Evolutionary conservation across 2,329 filamentous ascomycete species (phyloP).

Genomic region (Sclerotinia trifoliorum): DNA sequence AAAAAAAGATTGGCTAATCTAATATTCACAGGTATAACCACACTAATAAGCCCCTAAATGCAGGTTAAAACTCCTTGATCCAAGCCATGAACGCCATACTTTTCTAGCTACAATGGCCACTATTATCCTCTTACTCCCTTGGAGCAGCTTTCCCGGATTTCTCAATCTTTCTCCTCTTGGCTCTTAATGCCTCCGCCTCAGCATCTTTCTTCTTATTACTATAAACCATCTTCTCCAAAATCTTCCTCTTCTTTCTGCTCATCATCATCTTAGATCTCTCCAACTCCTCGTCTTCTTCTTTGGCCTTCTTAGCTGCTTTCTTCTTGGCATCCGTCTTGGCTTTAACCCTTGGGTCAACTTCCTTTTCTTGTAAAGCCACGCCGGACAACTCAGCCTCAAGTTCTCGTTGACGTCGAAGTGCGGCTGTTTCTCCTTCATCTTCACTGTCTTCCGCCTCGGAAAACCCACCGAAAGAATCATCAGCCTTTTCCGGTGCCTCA

Average conservation of each 20-base stretch:
- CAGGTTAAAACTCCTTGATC: slow-evolving; percentile 22
- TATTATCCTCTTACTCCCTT: slow-evolving; percentile 25
- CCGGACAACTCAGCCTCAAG: slow-evolving; percentile 89
- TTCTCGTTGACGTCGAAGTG: slow-evolving; percentile 77
- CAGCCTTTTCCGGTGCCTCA: slow-evolving; percentile 40
- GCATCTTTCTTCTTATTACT: slow-evolving; percentile 90
- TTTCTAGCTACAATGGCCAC: slow-evolving; percentile 25
- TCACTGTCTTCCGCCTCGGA: slow-evolving; percentile 48
- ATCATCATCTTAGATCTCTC: slow-evolving; percentile 98
- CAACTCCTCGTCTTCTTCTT: slow-evolving; percentile 79
- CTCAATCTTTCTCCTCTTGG: slow-evolving; percentile 89
- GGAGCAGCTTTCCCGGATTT: slow-evolving; percentile 43
- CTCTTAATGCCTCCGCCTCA: slow-evolving; percentile 81
- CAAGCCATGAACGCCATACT: slow-evolving; percentile 31
- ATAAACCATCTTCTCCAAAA: slow-evolving; percentile 97
- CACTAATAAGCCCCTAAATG: slow-evolving; percentile 19
- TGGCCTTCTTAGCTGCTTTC: slow-evolving; percentile 66
- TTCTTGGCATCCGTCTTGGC: slow-evolving; percentile 69
- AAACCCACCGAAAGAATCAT: slow-evolving; percentile 39
- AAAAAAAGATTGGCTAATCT: slow-evolving; percentile 19
- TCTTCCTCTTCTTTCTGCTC: slow-evolving; percentile 94
- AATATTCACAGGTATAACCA: slow-evolving; percentile 18
- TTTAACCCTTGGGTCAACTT: slow-evolving; percentile 55
- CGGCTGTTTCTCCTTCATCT: slow-evolving; percentile 61
- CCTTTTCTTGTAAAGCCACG: slow-evolving; percentile 53